Evolutionary conservation across 805 yeast species (phyloP).

Genomic region (Candida endomychidarum): DNA sequence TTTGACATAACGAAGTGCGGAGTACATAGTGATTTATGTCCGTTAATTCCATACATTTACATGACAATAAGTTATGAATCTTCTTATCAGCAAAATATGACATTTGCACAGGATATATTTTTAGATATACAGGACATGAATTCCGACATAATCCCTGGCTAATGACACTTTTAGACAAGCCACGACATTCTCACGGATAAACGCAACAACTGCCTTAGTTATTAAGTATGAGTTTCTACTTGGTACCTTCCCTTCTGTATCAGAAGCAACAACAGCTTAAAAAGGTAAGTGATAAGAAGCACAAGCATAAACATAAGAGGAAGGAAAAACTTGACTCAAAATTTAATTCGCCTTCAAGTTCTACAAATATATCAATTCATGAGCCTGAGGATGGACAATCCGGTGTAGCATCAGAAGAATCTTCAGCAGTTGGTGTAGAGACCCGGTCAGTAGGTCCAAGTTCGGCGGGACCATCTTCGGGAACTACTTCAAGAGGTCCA

Average conservation of each 20-base stretch:
- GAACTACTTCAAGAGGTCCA: neutral
- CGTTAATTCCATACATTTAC: no score
- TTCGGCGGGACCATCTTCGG: neutral
- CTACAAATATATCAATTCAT: constrained; percentile 12
- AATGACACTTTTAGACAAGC: no score
- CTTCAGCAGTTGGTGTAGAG: no score
- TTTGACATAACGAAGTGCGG: no score
- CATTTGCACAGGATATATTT: no score
- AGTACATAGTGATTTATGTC: no score
- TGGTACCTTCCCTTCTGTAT: constrained; percentile 41
- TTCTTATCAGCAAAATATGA: no score
- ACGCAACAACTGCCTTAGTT: constrained; percentile 1
- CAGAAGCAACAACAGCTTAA: constrained; percentile 41
- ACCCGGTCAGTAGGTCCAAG: no score
- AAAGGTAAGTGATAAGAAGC: constrained; percentile 16
- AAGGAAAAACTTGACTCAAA: constrained; percentile 4
- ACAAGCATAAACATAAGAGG: constrained; percentile 16
- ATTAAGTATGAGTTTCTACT: constrained; percentile 33
- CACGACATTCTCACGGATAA: constrained; percentile 2
- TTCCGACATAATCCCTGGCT: no score
- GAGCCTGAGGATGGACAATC: constrained; percentile 1
- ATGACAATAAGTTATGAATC: no score
- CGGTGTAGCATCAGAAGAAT: neutral
- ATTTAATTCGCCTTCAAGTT: constrained; percentile 11
- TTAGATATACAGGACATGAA: no score